Conservation (phyloP, 805 yeast genomes). For the Starmera quercuum region DNA sequence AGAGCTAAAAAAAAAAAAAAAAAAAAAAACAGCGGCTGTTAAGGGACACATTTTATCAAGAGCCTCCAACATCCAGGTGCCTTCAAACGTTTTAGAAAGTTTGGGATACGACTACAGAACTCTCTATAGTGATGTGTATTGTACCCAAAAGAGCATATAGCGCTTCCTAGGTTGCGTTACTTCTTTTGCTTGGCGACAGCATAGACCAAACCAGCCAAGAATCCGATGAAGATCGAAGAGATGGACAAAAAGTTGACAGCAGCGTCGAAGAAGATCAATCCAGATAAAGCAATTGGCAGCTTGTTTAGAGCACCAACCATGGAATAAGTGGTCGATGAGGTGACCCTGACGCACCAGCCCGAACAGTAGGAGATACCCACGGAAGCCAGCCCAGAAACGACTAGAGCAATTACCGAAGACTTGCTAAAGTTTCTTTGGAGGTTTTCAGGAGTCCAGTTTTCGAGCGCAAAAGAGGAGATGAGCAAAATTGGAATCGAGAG, state of each 20-base stretch:
- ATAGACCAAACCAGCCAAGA: constrained; percentile 91
- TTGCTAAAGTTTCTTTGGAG: constrained; percentile 68
- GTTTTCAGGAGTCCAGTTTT: constrained; percentile 90
- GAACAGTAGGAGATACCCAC: constrained; percentile 98
- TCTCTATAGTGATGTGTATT: no score
- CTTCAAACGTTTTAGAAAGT: no score
- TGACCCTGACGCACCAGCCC: constrained; percentile 99
- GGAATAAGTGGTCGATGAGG: constrained; percentile 96
- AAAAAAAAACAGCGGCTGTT: no score
- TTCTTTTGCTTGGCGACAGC: constrained; percentile 82
- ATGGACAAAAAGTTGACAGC: constrained; percentile 90
- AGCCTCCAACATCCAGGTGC: no score
- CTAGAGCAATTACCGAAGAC: constrained; percentile 67
- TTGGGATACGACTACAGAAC: no score
- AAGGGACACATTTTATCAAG: no score
- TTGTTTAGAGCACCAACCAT: constrained; percentile 99
- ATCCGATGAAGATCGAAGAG: constrained; percentile 86
- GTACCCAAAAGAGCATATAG: no score
- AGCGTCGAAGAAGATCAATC: constrained; percentile 90
- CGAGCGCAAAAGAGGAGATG: constrained; percentile 65
- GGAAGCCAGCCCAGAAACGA: constrained; percentile 88
- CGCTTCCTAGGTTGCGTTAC: no score
- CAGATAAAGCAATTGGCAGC: constrained; percentile 94
- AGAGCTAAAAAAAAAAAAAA: no score
- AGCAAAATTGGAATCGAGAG: constrained; percentile 86